These are phyloP conservation scores for Flaveria bidentis DNA, from an alignment of 129 eudicot species.

Conservation along the genomic window DNA sequence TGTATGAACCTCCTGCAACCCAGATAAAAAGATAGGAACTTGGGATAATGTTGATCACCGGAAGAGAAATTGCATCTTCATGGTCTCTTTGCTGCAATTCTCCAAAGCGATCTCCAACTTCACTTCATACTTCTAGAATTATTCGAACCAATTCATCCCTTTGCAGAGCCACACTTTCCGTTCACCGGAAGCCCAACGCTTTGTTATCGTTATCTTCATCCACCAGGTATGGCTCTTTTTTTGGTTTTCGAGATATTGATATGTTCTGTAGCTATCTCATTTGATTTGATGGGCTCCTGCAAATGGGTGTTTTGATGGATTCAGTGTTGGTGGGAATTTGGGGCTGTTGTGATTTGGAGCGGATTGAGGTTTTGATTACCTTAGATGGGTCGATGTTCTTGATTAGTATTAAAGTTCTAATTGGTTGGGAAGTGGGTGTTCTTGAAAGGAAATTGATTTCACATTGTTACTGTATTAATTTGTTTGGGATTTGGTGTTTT, in stretches of 20 bases:
- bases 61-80: constrained; percentile 34
- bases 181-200: constrained; percentile 24
- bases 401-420: background rate
- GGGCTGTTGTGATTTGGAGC: constrained; percentile 4
- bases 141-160: constrained; percentile 23
- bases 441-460: background rate
- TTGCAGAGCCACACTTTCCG: constrained; percentile 48
- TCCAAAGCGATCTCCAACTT: constrained; percentile 22
- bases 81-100: constrained; percentile 32
- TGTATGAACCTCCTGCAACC: no score
- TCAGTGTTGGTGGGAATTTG: no score
- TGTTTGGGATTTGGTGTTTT: background rate
- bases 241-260: no score
- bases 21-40: background rate
- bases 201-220: constrained; percentile 32
- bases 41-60: constrained; percentile 47
- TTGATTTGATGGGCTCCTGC: no score
- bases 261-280: no score
- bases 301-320: no score
- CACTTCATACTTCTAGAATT: constrained; percentile 15
- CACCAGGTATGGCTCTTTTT: constrained; percentile 20
- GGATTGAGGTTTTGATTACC: background rate
- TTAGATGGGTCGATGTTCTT: background rate
- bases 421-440: constrained; percentile 19
- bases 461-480: background rate